Evolutionary conservation across 169 alveolate species (phyloP), one percentile per base, ranked within the genome.

Genomic region (Eimeria brunetti): DNA sequence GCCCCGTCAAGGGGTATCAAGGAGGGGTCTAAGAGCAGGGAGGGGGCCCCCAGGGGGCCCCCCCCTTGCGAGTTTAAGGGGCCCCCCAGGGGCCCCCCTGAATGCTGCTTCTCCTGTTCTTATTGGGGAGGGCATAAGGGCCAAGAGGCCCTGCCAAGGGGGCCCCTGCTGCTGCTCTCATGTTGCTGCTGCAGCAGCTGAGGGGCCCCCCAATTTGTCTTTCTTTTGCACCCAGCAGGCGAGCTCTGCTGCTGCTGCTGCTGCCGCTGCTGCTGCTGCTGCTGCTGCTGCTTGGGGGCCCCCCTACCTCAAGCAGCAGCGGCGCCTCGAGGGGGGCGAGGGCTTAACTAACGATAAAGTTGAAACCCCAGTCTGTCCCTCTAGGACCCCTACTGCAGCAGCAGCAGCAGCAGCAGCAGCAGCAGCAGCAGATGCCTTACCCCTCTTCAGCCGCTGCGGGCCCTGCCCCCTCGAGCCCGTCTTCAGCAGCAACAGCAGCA

Each of bases 1-100:
- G 58, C 46, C 85, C 14, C 85, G 85, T 22, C 85, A 11, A 9
- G 22, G 49, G 36, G 33, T 75, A 3, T 8, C 38, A 20, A 27
- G 44, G 18, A 33, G 78, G 44, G 44, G 46, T 56, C 64, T 9
- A n/a, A 14, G 3, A 14, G 78, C 78, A 27, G 18, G 11, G 78
- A 27, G 44, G 78, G 78, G 78, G 78, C 78, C 78, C 78, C 78
- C 78, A 27, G 73, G n/a, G n/a, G n/a, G n/a, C n/a, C n/a, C n/a
- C n/a, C n/a, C n/a, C n/a, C n/a, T n/a, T n/a, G n/a, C 58, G 12
- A 12, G 18, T 51, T 12, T 51, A 51, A 12, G 58, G 58, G 58
- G 58, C 18, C 58, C 58, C 58, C 58, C 58, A 51, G 58, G 67
- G 67, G 67, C 67, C 67, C 67, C 67, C 67, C 18, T 58, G 8